Base-by-base conservation (phyloP, 1,284 basidiomycete species). In the Entoloma clypeatum region DNA sequence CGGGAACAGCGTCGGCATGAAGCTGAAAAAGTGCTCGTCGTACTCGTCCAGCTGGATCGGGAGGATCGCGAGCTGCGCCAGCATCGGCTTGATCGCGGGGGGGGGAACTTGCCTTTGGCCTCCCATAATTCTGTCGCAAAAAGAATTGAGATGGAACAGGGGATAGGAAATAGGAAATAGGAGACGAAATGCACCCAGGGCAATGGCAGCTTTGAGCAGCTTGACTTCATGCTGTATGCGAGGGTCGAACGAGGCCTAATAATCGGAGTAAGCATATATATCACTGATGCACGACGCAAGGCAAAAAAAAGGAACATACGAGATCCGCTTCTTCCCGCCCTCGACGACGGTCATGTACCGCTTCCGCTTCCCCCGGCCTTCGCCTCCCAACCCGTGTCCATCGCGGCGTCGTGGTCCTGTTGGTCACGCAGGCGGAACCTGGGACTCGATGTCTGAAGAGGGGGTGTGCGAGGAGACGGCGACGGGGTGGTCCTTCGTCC, bases 11-110 rank as follows among this genome's bases (percentile, higher is more conserved):
- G 69, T 72, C 0, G 92, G 91, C 79, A 96, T 86, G 26, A 86
- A 70, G 55, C 81, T 84, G 68, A 95, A 95, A 60, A 94, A 95
- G 57, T 89, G 81, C 14, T 94, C 90, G 54, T 92, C 85, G 64
- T 93, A 95, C 60, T 94, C 87, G 60, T 82, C 87, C 25, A 91
- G 72, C 39, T 78, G 71, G 53, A 95, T 81, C 0, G 94, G 93
- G 38, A 84, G 73, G 36, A 88, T 63, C 1, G 92, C 88, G 24
- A 90, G 77, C 22, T 79, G 64, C 22, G 75, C 68, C 5, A 97
- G 75, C 3, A 79, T 56, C 0, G 86, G 85, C 54, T 91, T 92
- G 54, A 98, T 68, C 3, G 66, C 57, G 0, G 84, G n/a, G n/a
- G 82, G 5, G 93, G 93, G 68, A 97, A 97, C 62, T 92, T 95